Conservation (phyloP, 164 flowering plant species). For the Umbellularia californica region DNA sequence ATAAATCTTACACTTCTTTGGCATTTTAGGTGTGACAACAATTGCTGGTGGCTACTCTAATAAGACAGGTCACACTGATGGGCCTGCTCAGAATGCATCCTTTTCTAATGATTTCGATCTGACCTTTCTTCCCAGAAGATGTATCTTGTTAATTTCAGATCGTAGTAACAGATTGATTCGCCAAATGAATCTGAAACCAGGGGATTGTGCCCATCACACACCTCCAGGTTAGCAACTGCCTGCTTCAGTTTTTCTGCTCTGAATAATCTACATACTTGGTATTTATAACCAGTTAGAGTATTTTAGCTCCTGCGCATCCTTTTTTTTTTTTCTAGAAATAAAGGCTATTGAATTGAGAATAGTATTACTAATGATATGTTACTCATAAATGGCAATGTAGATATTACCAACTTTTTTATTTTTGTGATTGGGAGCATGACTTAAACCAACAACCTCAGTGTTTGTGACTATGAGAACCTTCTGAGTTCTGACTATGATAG, state of each 20-base stretch:
- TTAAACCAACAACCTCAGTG: too few species aligned
- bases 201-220: constrained; percentile 46
- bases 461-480: too few species aligned
- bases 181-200: constrained; percentile 52
- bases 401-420: too few species aligned
- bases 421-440: too few species aligned
- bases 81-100: constrained; percentile 69
- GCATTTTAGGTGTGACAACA: constrained; percentile 63
- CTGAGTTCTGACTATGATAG: too few species aligned
- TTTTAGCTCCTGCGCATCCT: neutral
- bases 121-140: constrained; percentile 44
- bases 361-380: neutral
- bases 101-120: constrained; percentile 69
- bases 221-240: constrained; percentile 29
- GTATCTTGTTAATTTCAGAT: constrained; percentile 64
- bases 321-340: neutral
- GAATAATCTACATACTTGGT: neutral
- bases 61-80: constrained; percentile 50
- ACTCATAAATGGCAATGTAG: neutral
- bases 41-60: constrained; percentile 64
- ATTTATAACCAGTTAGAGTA: neutral
- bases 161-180: constrained; percentile 61
- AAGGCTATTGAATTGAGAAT: neutral
- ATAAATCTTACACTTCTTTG: neutral
- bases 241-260: neutral